Percentiles rank a stretch among this genome's conserved stretches.
These are phyloP conservation scores for Hondaea fermentalgiana DNA, from an alignment of 108 stramenopile species.

Conservation along the genomic window DNA sequence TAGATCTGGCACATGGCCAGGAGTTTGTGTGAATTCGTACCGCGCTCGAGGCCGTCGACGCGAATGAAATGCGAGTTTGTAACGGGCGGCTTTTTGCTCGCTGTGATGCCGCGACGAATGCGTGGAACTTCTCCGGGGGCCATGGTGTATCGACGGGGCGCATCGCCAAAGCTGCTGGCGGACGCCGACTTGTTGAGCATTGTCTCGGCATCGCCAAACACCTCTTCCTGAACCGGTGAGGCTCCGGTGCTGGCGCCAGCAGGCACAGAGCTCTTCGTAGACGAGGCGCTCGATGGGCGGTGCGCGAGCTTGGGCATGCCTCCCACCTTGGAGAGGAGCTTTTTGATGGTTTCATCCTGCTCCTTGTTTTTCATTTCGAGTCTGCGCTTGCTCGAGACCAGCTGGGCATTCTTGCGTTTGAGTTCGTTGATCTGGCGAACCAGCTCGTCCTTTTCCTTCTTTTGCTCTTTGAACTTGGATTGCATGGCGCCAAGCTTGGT, in stretches of 20 bases:
- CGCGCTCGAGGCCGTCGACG: neutral
- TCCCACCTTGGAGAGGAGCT: neutral
- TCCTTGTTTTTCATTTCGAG: neutral
- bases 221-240: neutral
- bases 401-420: neutral
- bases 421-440: neutral
- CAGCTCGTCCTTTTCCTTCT: constrained; percentile 14
- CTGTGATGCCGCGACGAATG: neutral
- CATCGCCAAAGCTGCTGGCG: neutral
- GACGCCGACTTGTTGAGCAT: neutral
- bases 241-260: neutral
- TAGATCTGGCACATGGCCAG: neutral
- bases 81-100: neutral
- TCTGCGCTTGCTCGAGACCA: neutral
- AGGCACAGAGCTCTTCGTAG: neutral
- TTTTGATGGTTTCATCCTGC: neutral
- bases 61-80: neutral
- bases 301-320: neutral
- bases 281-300: neutral
- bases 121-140: neutral
- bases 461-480: neutral
- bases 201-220: neutral
- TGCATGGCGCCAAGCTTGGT: neutral
- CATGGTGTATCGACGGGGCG: neutral
- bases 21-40: neutral